A percentile compares a stretch with the other conserved stretches of the same genome.
Evolutionary conservation across 2,329 filamentous ascomycete genomes (phyloP).

Genomic region (Pseudogymnoascus sp.): DNA sequence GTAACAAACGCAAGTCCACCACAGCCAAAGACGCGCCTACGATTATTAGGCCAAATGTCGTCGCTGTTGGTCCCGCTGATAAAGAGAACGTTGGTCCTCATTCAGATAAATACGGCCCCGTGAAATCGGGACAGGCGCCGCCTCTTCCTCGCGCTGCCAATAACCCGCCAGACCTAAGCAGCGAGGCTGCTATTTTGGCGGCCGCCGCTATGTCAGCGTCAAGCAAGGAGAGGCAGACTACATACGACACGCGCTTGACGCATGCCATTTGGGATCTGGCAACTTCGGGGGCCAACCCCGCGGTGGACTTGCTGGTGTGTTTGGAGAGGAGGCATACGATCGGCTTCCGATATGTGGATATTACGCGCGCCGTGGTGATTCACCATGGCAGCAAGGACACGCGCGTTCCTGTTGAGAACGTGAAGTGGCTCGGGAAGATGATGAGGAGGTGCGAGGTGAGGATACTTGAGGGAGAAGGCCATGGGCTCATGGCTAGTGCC

Average conservation of each 20-base stretch:
- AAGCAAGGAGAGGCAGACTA: constrained; percentile 62
- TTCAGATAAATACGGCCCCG: constrained; percentile 21
- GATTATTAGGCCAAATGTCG: constrained; percentile 29
- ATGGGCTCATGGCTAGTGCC: constrained; percentile 92
- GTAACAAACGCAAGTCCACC: constrained; percentile 50
- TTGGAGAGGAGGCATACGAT: constrained; percentile 85
- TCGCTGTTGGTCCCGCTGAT: constrained; percentile 25
- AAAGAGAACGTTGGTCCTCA: constrained; percentile 26
- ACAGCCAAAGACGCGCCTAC: constrained; percentile 30
- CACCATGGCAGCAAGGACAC: constrained; percentile 89
- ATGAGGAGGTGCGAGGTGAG: constrained; percentile 92
- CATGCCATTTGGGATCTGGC: constrained; percentile 92
- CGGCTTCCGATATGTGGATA: constrained; percentile 94
- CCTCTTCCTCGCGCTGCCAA: constrained; percentile 21
- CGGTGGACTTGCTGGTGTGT: constrained; percentile 86
- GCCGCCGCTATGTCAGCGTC: constrained; percentile 53
- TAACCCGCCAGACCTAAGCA: constrained; percentile 23
- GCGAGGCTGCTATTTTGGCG: constrained; percentile 30
- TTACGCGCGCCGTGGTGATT: constrained; percentile 82
- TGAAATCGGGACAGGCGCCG: constrained; percentile 23
- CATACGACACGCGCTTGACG: constrained; percentile 78
- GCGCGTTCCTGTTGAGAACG: constrained; percentile 88
- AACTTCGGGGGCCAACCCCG: constrained; percentile 84
- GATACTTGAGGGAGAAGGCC: constrained; percentile 82
- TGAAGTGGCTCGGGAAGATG: constrained; percentile 85